Percentiles rank a stretch among this genome's conserved stretches.
Conservation (phyloP, 1,284 basidiomycete species). For the Tilletia walkeri region DNA sequence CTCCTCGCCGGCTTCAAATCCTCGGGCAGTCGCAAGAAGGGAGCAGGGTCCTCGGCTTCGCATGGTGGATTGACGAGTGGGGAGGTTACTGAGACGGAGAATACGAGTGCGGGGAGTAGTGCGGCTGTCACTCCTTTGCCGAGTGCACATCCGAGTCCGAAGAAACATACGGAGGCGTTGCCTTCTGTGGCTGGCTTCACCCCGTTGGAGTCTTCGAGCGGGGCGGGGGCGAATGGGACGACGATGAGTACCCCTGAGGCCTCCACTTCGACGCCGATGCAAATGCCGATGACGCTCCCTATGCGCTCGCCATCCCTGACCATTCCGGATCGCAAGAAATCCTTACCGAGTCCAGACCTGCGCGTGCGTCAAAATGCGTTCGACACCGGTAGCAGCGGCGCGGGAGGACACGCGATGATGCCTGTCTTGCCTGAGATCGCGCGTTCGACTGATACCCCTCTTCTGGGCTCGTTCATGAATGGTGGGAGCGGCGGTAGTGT, state of each 20-base stretch:
- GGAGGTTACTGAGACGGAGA: conserved; percentile 16
- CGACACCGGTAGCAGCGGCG: too few relatives aligned
- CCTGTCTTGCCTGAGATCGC: conserved; percentile 12
- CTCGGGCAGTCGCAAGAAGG: not conserved
- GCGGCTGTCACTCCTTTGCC: not conserved
- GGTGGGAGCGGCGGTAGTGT: too few relatives aligned
- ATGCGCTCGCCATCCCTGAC: not conserved
- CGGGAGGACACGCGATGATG: not conserved
- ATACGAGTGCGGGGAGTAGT: not conserved
- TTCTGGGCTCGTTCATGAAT: not conserved
- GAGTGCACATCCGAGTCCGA: conserved; percentile 4
- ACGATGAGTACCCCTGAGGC: too few relatives aligned
- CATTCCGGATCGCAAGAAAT: not conserved
- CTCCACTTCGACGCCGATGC: too few relatives aligned
- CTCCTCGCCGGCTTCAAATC: conserved; percentile 1
- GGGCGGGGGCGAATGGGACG: too few relatives aligned
- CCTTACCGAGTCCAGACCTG: not conserved
- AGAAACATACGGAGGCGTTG: not conserved
- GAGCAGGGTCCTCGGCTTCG: not conserved
- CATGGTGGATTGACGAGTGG: conserved; percentile 14
- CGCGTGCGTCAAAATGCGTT: not conserved
- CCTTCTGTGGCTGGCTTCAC: not conserved
- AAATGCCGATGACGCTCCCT: not conserved
- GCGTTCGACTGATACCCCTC: not conserved
- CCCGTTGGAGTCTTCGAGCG: not conserved